These are phyloP conservation scores for Boechera divaricarpa DNA, from an alignment of 345 rosid genomes.

Conservation along the genomic window DNA sequence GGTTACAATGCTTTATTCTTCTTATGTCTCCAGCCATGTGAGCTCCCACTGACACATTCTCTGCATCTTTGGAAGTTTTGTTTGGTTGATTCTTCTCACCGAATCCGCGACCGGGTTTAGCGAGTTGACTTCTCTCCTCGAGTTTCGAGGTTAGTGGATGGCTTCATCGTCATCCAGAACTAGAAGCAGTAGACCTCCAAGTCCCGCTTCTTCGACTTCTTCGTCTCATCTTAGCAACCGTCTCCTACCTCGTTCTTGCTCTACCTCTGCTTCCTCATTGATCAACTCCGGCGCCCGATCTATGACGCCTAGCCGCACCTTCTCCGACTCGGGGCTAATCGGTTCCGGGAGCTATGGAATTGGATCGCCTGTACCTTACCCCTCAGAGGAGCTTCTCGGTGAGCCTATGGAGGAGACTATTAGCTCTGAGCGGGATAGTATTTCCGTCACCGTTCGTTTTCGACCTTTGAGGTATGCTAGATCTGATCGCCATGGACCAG, in stretches of 20 bases:
- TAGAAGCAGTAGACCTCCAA: slow-evolving; percentile 82
- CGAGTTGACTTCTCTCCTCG: slow-evolving; percentile 47
- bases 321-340: slow-evolving; percentile 59
- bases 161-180: slow-evolving; percentile 80
- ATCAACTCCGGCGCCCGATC: slow-evolving; percentile 68
- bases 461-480: slow-evolving; percentile 83
- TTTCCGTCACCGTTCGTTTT: slow-evolving; percentile 96
- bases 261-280: slow-evolving; percentile 68
- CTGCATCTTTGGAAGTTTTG: slow-evolving; percentile 35
- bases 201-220: slow-evolving; percentile 81
- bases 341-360: slow-evolving; percentile 52
- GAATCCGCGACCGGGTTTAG: slow-evolving; percentile 40
- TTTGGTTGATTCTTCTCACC: slow-evolving; percentile 24
- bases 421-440: slow-evolving; percentile 82
- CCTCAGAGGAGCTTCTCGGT: slow-evolving; percentile 69
- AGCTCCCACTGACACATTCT: slow-evolving; percentile 75
- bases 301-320: slow-evolving; percentile 73
- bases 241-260: slow-evolving; percentile 75
- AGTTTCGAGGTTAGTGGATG: slow-evolving; percentile 52
- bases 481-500: slow-evolving; percentile 45
- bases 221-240: slow-evolving; percentile 54
- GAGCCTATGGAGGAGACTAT: slow-evolving; percentile 68
- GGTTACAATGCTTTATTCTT: slow-evolving; percentile 53
- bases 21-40: slow-evolving; percentile 68
- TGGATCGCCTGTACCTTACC: slow-evolving; percentile 59